A percentile compares a stretch with the other conserved stretches of the same genome.
These are phyloP conservation scores for Lolium multiflorum DNA, from an alignment of 176 grass and related monocot genomes.

Conservation along the genomic window DNA sequence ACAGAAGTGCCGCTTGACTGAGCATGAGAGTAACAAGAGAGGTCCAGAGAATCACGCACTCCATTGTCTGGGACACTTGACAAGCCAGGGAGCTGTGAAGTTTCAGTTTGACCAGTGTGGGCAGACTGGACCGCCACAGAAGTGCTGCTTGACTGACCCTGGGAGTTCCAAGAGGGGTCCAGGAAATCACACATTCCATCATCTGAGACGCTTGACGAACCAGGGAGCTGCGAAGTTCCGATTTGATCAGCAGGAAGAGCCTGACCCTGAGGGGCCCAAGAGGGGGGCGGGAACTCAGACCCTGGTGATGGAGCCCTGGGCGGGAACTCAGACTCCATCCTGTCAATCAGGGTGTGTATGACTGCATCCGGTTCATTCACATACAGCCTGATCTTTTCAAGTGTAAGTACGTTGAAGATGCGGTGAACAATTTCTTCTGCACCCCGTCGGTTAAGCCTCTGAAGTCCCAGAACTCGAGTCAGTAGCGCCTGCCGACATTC, in stretches of 20 bases:
- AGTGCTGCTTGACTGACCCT: not conserved
- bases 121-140: constrained; percentile 5
- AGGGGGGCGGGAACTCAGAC: not conserved
- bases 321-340: constrained; percentile 34
- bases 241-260: not conserved
- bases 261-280: not conserved
- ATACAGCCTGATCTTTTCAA: not conserved
- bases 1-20: not conserved
- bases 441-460: constrained; percentile 27
- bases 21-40: too few species aligned
- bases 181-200: not conserved
- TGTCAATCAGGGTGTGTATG: constrained; percentile 48
- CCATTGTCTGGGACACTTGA: too few species aligned
- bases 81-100: not conserved
- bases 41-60: too few species aligned
- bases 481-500: constrained; percentile 31
- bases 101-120: not conserved
- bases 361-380: constrained; percentile 34
- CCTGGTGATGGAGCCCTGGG: not conserved
- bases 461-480: constrained; percentile 21
- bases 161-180: not conserved
- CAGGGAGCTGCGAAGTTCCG: not conserved
- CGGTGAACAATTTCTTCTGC: constrained; percentile 39
- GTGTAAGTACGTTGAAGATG: constrained; percentile 19
- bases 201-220: not conserved